These are phyloP conservation scores for Penicillium verhagenii DNA, from an alignment of 495 filamentous ascomycete genomes.

Conservation along the genomic window DNA sequence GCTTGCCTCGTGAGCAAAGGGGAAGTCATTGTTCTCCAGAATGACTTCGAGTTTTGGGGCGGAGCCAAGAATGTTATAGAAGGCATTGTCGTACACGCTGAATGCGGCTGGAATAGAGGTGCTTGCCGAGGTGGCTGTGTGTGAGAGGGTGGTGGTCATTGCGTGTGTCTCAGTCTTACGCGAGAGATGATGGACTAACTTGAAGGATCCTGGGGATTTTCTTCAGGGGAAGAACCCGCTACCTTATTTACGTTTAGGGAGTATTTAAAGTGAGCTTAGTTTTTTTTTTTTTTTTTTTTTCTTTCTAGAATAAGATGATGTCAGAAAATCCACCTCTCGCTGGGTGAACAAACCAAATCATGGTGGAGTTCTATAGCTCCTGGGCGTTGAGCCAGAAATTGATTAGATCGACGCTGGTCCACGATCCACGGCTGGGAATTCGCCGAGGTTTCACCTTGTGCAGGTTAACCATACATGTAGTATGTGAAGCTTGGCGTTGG, in stretches of 20 bases:
- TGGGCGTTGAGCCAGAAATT: constrained; percentile 2
- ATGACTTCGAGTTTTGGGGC: constrained; percentile 38
- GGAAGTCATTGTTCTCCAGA: constrained; percentile 34
- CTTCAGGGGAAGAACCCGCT: neutral
- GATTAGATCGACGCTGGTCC: constrained; percentile 12
- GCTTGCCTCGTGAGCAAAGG: constrained; percentile 62
- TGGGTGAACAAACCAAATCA: neutral
- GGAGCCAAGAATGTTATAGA: constrained; percentile 35
- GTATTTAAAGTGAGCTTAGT: neutral
- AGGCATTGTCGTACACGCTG: constrained; percentile 32
- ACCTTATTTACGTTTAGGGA: neutral
- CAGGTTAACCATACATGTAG: neutral
- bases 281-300: neutral
- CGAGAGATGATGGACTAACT: neutral
- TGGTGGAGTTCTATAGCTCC: constrained; percentile 3
- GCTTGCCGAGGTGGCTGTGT: constrained; percentile 6
- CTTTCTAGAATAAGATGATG: neutral
- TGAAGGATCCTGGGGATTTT: neutral
- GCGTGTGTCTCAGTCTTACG: neutral
- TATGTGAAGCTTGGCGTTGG: neutral
- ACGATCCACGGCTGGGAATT: constrained; percentile 8
- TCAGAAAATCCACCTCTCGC: constrained; percentile 2
- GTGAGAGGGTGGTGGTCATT: constrained; percentile 3
- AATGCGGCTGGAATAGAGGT: constrained; percentile 21
- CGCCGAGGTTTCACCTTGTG: constrained; percentile 16